These are phyloP conservation scores for Pichiaceae sp. DNA, from an alignment of 1,139 yeast genomes.

Conservation along the genomic window DNA sequence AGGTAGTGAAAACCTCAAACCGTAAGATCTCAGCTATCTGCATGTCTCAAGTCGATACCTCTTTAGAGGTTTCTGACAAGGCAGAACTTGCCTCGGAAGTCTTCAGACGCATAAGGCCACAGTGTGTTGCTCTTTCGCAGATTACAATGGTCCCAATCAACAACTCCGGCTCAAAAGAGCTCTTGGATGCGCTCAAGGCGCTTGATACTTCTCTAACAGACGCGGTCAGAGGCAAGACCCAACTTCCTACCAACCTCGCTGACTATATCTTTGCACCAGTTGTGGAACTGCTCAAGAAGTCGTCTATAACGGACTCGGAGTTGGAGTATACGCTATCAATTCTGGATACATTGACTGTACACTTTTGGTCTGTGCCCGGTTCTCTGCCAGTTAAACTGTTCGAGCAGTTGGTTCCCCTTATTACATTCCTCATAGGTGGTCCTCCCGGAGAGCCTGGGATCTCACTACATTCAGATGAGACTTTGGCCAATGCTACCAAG, in stretches of 20 bases:
- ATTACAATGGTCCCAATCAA: slow-evolving; percentile 31
- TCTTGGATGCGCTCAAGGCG: slow-evolving; percentile 26
- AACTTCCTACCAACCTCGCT: slow-evolving; percentile 35
- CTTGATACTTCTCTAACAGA: slow-evolving; percentile 20
- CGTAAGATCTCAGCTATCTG: too few relatives aligned
- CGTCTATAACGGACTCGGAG: slow-evolving; percentile 32
- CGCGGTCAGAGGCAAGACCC: slow-evolving; percentile 4
- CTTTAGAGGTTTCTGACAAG: too few relatives aligned
- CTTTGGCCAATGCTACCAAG: slow-evolving; percentile 33
- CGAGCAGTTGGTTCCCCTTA: slow-evolving; percentile 40
- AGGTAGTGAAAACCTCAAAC: too few relatives aligned
- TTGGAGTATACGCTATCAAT: slow-evolving; percentile 35
- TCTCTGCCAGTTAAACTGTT: slow-evolving; percentile 32
- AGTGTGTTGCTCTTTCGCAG: slow-evolving; percentile 35
- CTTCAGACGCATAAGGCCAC: slow-evolving; percentile 22
- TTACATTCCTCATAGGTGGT: slow-evolving; percentile 39
- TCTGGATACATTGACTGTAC: slow-evolving; percentile 30
- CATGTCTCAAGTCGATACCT: too few relatives aligned
- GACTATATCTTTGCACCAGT: slow-evolving; percentile 60
- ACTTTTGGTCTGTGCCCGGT: slow-evolving; percentile 38
- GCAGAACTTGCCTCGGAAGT: slow-evolving; percentile 5
- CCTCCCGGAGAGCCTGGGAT: slow-evolving; percentile 21
- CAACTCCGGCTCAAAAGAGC: slow-evolving; percentile 16
- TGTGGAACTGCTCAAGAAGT: slow-evolving; percentile 38
- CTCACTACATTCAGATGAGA: slow-evolving; percentile 26